Evolutionary conservation across 176 grass and related monocot species (phyloP).

Genomic region (Secale cereale): DNA sequence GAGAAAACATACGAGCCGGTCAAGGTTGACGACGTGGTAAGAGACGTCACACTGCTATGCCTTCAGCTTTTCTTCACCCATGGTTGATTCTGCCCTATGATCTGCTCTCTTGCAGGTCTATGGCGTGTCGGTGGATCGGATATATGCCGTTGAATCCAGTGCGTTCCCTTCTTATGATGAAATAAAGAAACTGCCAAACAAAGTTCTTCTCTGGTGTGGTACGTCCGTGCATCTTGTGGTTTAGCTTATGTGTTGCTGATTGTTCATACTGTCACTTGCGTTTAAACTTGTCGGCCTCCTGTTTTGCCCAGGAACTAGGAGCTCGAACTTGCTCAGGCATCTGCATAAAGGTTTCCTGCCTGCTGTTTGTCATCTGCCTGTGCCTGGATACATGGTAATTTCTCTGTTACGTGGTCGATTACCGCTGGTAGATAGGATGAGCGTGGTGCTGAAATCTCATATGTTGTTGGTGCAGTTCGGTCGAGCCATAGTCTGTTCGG

Average conservation of each 20-base stretch:
- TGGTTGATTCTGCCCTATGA: neutral
- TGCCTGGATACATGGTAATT: conserved; percentile 81
- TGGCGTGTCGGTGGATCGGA: conserved; percentile 44
- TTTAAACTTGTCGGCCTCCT: neutral
- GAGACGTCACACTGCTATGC: neutral
- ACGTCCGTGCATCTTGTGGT: neutral
- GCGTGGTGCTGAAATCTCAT: neutral
- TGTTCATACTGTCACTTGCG: neutral
- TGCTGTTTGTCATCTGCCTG: conserved; percentile 65
- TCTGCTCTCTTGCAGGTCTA: conserved; percentile 37
- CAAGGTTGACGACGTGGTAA: conserved; percentile 61
- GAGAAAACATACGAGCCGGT: conserved; percentile 75
- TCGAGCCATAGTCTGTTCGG: conserved; percentile 71
- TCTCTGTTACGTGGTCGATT: neutral
- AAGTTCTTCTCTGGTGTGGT: conserved; percentile 92
- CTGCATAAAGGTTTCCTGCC: conserved; percentile 57
- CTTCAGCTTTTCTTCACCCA: neutral
- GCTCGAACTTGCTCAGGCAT: conserved; percentile 72
- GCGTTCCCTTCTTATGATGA: conserved; percentile 56
- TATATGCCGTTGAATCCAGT: conserved; percentile 62
- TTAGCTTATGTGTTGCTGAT: neutral
- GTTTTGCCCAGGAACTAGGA: conserved; percentile 56
- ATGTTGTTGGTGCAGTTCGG: conserved; percentile 46
- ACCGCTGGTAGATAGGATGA: neutral
- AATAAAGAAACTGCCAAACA: conserved; percentile 69